Evolutionary conservation across 169 alveolate species (phyloP).

Genomic region (Eimeria maxima): DNA sequence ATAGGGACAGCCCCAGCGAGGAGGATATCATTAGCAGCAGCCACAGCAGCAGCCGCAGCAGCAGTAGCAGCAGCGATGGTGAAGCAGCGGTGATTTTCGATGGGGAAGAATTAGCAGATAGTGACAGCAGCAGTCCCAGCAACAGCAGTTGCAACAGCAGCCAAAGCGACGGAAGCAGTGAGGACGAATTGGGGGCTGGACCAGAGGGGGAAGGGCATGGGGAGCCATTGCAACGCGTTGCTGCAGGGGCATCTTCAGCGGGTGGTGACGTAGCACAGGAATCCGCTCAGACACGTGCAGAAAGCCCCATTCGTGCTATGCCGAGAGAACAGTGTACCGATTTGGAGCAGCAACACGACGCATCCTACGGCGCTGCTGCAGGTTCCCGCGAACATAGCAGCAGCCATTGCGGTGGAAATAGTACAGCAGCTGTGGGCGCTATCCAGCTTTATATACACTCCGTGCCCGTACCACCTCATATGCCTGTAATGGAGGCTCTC

Average conservation of each 20-base stretch:
- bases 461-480: constrained; percentile 76
- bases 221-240: not conserved
- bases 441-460: constrained; percentile 66
- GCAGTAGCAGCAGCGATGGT: constrained; percentile 44
- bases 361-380: not conserved
- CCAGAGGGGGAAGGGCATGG: not conserved
- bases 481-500: constrained; percentile 82
- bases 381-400: not conserved
- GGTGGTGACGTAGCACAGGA: not conserved
- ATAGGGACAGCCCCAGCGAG: constrained; percentile 31
- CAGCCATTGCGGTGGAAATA: constrained; percentile 10
- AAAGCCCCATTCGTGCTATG: not conserved
- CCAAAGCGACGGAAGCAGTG: constrained; percentile 57
- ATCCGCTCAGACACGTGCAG: not conserved
- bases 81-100: constrained; percentile 38
- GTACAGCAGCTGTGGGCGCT: constrained; percentile 39
- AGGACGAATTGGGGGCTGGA: constrained; percentile 13
- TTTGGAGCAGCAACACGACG: not conserved
- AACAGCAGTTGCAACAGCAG: constrained; percentile 61
- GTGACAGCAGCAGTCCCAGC: constrained; percentile 39
- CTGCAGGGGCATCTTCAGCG: not conserved
- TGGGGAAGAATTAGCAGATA: constrained; percentile 8
- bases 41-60: constrained; percentile 59
- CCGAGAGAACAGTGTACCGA: not conserved
- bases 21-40: constrained; percentile 63